Percentiles rank a stretch among this genome's conserved stretches.
Conservation (phyloP, 1,139 yeast species). For the Yamadazyma triangularis region DNA sequence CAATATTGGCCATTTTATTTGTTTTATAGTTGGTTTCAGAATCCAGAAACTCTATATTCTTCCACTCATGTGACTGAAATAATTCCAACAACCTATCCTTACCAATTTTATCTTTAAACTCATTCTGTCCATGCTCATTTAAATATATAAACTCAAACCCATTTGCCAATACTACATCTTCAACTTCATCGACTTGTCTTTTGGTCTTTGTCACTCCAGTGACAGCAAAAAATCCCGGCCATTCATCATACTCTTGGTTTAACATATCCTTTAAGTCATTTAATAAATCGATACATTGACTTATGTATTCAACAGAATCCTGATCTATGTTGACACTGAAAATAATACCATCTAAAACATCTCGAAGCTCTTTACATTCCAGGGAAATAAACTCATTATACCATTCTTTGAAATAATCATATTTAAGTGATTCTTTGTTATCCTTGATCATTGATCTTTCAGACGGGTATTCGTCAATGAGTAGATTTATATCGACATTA, state of each 20-base stretch:
- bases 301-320: constrained; percentile 13
- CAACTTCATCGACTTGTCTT: constrained; percentile 17
- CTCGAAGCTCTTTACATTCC: constrained; percentile 34
- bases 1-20: constrained; percentile 18
- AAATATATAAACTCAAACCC: constrained; percentile 32
- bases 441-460: constrained; percentile 5
- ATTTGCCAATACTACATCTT: constrained; percentile 23
- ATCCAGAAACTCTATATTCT: constrained; percentile 12
- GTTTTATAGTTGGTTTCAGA: constrained; percentile 10
- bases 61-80: constrained; percentile 40
- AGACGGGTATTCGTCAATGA: constrained; percentile 39
- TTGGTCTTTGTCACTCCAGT: constrained; percentile 16
- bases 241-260: constrained; percentile 9
- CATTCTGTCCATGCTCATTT: constrained; percentile 19
- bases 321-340: constrained; percentile 25
- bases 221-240: constrained; percentile 23
- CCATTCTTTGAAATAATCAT: constrained; percentile 23
- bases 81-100: constrained; percentile 30
- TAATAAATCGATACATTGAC: constrained; percentile 13
- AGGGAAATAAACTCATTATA: constrained; percentile 23
- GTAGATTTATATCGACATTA: constrained; percentile 21
- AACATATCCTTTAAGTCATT: constrained; percentile 13
- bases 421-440: constrained; percentile 2
- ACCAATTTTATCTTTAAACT: constrained; percentile 23
- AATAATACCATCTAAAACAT: constrained; percentile 35